phyloP scores from a whole-genome alignment of 257 asterid genomes.

The Ophiorrhiza pumila region DNA sequence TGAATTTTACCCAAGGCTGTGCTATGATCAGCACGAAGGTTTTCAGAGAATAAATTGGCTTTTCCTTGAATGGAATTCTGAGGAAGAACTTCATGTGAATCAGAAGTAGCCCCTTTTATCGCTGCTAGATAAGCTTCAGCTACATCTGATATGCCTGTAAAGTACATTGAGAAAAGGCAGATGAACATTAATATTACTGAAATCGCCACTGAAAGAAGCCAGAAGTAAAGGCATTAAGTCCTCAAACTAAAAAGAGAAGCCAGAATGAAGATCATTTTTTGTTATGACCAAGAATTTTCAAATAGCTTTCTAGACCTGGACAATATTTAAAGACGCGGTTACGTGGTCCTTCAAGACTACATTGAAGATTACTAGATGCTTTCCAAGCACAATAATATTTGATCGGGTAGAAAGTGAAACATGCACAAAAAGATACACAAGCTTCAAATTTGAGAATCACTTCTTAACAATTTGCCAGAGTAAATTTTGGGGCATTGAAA shows the following conservation, averaged over 20 bases:
- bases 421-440: neutral
- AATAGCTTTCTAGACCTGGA: neutral
- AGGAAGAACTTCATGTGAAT: constrained; percentile 36
- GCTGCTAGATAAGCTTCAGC: constrained; percentile 77
- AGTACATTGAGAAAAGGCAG: constrained; percentile 10
- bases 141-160: constrained; percentile 83
- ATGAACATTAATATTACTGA: neutral
- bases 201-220: neutral
- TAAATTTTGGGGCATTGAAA: neutral
- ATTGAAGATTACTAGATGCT: neutral
- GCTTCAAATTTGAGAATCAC: neutral
- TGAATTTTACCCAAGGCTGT: constrained; percentile 71
- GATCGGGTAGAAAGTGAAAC: neutral
- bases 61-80: constrained; percentile 66
- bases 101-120: constrained; percentile 46
- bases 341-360: neutral
- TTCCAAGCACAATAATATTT: neutral
- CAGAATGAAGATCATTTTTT: neutral
- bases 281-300: neutral
- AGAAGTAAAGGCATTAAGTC: neutral
- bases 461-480: neutral
- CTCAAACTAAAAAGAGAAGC: neutral
- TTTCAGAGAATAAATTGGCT: constrained; percentile 47
- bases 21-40: constrained; percentile 61
- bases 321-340: neutral